A percentile compares a stretch with the other conserved stretches of the same genome.
phyloP scores from a whole-genome alignment of 257 asterid species.

The Ophiorrhiza pumila region DNA sequence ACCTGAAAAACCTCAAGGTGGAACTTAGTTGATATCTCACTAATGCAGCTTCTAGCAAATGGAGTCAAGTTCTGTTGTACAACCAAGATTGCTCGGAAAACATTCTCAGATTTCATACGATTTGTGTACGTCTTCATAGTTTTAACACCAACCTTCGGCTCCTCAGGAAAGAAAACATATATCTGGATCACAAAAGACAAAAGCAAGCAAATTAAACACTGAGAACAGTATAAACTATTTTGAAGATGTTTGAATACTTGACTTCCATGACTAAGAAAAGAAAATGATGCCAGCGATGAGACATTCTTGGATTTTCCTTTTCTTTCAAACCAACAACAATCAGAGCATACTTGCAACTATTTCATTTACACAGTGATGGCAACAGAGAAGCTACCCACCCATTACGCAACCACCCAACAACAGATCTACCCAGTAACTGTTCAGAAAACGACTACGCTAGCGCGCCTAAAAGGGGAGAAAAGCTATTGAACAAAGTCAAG shows the following conservation, averaged over 20 bases:
- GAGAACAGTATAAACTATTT: neutral
- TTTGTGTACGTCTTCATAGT: slow-evolving; percentile 60
- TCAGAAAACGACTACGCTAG: too few relatives aligned
- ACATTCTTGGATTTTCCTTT: neutral
- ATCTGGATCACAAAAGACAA: slow-evolving; percentile 38
- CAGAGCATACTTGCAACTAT: neutral
- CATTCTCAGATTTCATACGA: slow-evolving; percentile 63
- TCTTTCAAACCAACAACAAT: neutral
- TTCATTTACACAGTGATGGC: neutral
- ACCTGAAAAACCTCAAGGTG: slow-evolving; percentile 87
- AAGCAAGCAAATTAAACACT: neutral
- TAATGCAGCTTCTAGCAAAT: slow-evolving; percentile 50
- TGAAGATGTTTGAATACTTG: neutral
- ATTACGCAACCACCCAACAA: too few relatives aligned
- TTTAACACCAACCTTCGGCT: slow-evolving; percentile 66
- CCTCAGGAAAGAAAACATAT: slow-evolving; percentile 77
- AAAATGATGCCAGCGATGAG: too few relatives aligned
- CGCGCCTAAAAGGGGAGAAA: too few relatives aligned
- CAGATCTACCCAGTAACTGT: too few relatives aligned
- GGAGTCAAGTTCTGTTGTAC: slow-evolving; percentile 82
- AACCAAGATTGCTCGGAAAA: slow-evolving; percentile 59
- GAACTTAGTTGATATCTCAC: slow-evolving; percentile 69
- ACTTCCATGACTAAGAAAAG: neutral
- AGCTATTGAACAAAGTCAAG: too few relatives aligned
- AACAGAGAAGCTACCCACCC: neutral